Evolutionary conservation across 148 eudicot species (phyloP).

Genomic region (Silene conica): DNA sequence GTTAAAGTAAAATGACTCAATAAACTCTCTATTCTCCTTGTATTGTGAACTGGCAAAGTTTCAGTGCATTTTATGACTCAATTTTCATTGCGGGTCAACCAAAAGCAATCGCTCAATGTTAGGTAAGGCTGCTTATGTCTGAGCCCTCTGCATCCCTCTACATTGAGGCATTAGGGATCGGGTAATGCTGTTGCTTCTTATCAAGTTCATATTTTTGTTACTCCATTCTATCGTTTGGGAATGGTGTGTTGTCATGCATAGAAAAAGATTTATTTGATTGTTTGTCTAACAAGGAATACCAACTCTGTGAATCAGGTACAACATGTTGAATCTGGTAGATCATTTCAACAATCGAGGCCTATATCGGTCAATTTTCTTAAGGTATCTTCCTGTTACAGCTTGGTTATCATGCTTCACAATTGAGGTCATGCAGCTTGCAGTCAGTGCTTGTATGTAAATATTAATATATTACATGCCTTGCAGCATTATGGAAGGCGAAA

Average conservation of each 20-base stretch:
- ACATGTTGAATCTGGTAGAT: slow-evolving; percentile 64
- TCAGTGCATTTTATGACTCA: background rate
- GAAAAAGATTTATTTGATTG: background rate
- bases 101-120: background rate
- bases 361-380: slow-evolving; percentile 80
- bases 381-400: slow-evolving; percentile 34
- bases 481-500: slow-evolving; percentile 97
- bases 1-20: background rate
- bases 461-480: slow-evolving; percentile 19
- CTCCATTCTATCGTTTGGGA: background rate
- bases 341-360: slow-evolving; percentile 84
- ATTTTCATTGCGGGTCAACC: background rate
- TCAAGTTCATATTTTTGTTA: background rate
- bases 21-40: background rate
- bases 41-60: background rate
- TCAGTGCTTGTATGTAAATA: background rate
- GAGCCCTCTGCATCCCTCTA: background rate
- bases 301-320: slow-evolving; percentile 51
- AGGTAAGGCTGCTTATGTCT: background rate
- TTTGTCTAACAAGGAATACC: background rate
- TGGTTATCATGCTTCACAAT: background rate
- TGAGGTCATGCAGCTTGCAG: background rate
- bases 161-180: background rate
- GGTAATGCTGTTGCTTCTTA: background rate
- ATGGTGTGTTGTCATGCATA: slow-evolving; percentile 10